Evolutionary conservation across 2,329 filamentous ascomycete genomes (phyloP), one percentile per base, ranked within the genome.

Genomic region (Bimuria novae-zelandiae): DNA sequence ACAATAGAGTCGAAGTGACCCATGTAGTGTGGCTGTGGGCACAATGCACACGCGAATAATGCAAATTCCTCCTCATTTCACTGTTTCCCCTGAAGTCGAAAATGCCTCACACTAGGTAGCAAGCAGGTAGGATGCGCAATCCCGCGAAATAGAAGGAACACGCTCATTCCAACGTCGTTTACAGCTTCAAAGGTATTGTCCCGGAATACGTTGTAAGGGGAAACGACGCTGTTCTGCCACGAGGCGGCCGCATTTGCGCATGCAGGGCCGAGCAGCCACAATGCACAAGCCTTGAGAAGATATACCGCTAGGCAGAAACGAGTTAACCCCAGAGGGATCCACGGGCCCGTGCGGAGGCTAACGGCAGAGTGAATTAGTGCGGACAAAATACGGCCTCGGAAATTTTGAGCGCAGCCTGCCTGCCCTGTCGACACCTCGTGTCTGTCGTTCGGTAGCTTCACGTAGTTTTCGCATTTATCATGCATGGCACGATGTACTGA

Each of bases 231-330:
- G 3, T 19, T 11, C 16, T 21, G 12, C 7, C 21, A 29, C 16
- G 21, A 42, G 3, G 25, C 40, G 40, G 17, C 17, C 12, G 30
- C n/a, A 30, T 3, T 14, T 3, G 37, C 12, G 4, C 12, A 23
- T 25, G 23, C 29, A 17, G 16, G 12, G 23, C 29, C 7, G 4
- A 32, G 8, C 21, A 14, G 22, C 41, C n/a, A 33, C 16, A 3
- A 29, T 22, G 41, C 27, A 44, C 41, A 44, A 44, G 41, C 41
- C 25, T 44, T 33, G 41, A 16, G 17, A 33, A 44, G 41, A 44
- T 23, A n/a, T 22, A 10, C n/a, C 17, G 19, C 36, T 40, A 40
- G 36, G 21, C 12, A 3, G 21, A 40, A 40, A 14, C 17, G 17
- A 23, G 36, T 23, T 22, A 23, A 19, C 36, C 12, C 21, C 7